Conservation (phyloP, 2,329 filamentous ascomycete genomes). For the Talaromyces marneffei region DNA sequence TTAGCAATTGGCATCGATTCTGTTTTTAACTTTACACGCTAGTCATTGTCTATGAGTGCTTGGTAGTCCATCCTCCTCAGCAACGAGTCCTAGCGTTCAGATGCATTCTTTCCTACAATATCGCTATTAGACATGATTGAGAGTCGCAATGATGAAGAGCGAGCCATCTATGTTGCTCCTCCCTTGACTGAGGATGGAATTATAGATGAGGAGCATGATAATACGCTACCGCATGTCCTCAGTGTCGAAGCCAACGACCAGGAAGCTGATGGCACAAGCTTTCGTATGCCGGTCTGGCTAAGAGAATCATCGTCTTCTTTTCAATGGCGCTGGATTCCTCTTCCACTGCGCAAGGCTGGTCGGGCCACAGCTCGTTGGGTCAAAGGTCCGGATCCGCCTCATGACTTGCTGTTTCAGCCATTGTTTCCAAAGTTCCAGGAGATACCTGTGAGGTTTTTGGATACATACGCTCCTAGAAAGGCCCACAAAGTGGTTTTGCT, state of each 20-base stretch:
- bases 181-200: slow-evolving; percentile 11
- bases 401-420: slow-evolving; percentile 41
- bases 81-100: not conserved
- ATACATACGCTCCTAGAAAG: slow-evolving; percentile 42
- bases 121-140: slow-evolving; percentile 10
- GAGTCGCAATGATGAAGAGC: slow-evolving; percentile 12
- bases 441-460: slow-evolving; percentile 40
- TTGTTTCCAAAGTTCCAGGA: slow-evolving; percentile 44
- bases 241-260: slow-evolving; percentile 6
- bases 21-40: not conserved
- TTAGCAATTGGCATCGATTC: not conserved
- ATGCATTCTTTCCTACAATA: not conserved
- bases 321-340: slow-evolving; percentile 44
- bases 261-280: not conserved
- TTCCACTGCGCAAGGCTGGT: slow-evolving; percentile 40
- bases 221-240: not conserved
- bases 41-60: not conserved
- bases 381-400: slow-evolving; percentile 44
- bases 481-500: slow-evolving; percentile 42
- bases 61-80: not conserved
- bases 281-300: slow-evolving; percentile 42
- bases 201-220: not conserved
- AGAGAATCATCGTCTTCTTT: slow-evolving; percentile 44
- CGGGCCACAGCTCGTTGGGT: slow-evolving; percentile 42
- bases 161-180: slow-evolving; percentile 7